These are phyloP conservation scores for Aspergillus nanangensis DNA, from an alignment of 495 filamentous ascomycete genomes.

Conservation along the genomic window DNA sequence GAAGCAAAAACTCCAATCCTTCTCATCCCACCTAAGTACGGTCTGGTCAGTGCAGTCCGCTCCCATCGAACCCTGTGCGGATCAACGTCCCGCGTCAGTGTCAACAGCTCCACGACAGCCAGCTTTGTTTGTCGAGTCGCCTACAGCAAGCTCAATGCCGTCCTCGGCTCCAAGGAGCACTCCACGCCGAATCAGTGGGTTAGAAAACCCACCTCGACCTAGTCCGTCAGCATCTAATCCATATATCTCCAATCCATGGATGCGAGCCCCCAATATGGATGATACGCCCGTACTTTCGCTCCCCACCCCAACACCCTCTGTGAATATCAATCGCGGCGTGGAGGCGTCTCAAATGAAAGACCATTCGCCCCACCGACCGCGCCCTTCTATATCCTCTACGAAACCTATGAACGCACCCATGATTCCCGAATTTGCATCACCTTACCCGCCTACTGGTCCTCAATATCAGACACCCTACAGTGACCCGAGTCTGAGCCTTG, in stretches of 20 bases:
- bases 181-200: neutral
- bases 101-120: neutral
- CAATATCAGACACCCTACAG: constrained; percentile 29
- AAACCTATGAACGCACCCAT: constrained; percentile 21
- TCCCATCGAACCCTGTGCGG: no score
- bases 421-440: constrained; percentile 21
- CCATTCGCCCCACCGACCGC: constrained; percentile 6
- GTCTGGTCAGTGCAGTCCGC: constrained; percentile 25
- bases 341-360: constrained; percentile 21
- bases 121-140: neutral
- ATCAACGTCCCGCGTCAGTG: neutral
- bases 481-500: constrained; percentile 25
- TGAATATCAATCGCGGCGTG: constrained; percentile 21
- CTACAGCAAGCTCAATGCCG: neutral
- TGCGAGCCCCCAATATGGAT: constrained; percentile 26
- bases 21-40: constrained; percentile 29
- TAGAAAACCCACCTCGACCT: no score
- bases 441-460: constrained; percentile 15
- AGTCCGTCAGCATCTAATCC: constrained; percentile 16
- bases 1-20: constrained; percentile 24
- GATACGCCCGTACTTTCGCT: constrained; percentile 24
- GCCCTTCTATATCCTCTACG: constrained; percentile 16
- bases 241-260: constrained; percentile 29
- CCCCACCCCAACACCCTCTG: constrained; percentile 28
- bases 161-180: neutral